Base-by-base conservation (phyloP, 805 yeast species). In the Cyberlindnera misumaiensis region DNA sequence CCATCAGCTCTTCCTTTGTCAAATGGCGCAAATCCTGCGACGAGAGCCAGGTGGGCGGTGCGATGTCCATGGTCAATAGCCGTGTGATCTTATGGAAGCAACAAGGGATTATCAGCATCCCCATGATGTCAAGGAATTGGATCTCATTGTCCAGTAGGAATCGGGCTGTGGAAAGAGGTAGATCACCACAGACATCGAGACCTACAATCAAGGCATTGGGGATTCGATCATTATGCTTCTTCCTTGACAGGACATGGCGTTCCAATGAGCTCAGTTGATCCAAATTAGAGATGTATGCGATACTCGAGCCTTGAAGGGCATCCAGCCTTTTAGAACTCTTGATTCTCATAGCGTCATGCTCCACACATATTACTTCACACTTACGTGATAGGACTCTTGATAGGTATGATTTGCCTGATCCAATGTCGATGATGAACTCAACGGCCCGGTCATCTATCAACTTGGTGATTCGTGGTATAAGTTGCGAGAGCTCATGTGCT, bases 361-460 rank as follows among this genome's bases (percentile, higher is more conserved):
- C 51, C 5, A 47, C 22, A 28, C 41, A 34, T 3, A 43, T 39
- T 5, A 41, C 34, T 13, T 16, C 33, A 14, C n/a, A 12, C 13
- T 34, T 20, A 30, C 28, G 38, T 18, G n/a, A 12, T 3, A 37
- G 25, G 1, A n/a, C 3, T n/a, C 51, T 32, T 11, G 46, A 32
- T 4, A 47, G 25, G 27, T 42, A 34, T 2, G 39, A 30, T 11
- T 29, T 35, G 3, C 51, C 51, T 2, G 43, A 31, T 1, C 51
- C 51, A 25, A 44, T 22, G 15, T 47, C 51, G 27, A 47, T 28
- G 14, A 47, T 22, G 27, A 41, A 44, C 22, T 47, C 48, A 28
- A 42, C 30, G 9, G 11, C 7, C 8, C 28, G 18, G 4, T n/a
- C 10, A 4, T 18, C 9, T 11, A 30, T 24, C 12, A 35, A 6